Evolutionary conservation across 495 filamentous ascomycete species (phyloP), one percentile per base, ranked within the genome.

Genomic region (Aspergillus nidulans): DNA sequence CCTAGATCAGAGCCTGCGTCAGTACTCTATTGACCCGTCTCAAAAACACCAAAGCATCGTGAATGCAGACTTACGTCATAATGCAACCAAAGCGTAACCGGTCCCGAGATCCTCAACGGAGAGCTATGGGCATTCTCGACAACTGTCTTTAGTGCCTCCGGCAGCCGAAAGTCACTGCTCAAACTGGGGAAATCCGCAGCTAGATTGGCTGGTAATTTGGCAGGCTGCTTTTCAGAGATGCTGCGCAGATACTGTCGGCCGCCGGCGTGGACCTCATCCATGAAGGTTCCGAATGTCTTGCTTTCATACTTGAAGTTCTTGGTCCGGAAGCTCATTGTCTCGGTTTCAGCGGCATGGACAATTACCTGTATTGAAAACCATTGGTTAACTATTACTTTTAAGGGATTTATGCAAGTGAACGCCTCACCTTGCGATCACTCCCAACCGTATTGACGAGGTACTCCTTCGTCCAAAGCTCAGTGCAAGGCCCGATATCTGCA

Each of bases 21-120:
- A 40, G 34, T 28, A 48, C 4, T 9, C 40, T 36, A 21, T 40
- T 25, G 18, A 6, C 28, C 16, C n/a, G 13, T 24, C 5, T 20
- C 13, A 13, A 13, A 10, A 2, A 30, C 16, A 28, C 42, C 58
- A 18, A 41, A 32, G 42, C n/a, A 1, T 36, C 20, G 12, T 34
- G 4, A 6, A 34, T 18, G 23, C 21, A 12, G 8, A 69, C 80
- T 74, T 70, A 88, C 87, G 68, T 96, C 90, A 73, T 92, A 96
- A 67, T 96, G 90, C 23, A 95, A 75, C 92, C 91, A 96, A 83
- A 97, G 90, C 23, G 81, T 85, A 3, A 95, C 90, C 0, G 82
- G 85, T 1, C 90, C 89, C 13, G 89, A 92, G 39, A 96, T 84
- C 23, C 91, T 77, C 21, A 95, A 68, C 0, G 90, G 85, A 0